Evolutionary conservation across 2,329 filamentous ascomycete species (phyloP).

Genomic region (Microthyrium microscopicum): DNA sequence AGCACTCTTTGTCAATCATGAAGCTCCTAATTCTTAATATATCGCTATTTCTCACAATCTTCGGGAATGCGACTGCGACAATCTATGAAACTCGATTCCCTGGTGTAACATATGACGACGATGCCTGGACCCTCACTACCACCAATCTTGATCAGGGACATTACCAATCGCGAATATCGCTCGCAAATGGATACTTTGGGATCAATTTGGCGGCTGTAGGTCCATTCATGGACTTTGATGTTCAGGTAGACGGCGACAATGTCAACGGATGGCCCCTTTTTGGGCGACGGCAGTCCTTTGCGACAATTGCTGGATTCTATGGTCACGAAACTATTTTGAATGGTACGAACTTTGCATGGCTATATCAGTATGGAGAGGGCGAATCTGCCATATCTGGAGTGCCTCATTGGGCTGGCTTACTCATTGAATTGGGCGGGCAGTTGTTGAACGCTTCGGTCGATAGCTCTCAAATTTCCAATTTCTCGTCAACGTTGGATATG

Average conservation of each 20-base stretch:
- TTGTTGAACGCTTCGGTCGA: conserved; percentile 45
- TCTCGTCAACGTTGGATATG: conserved; percentile 44
- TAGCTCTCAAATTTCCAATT: conserved; percentile 41
- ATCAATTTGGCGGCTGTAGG: conserved; percentile 46
- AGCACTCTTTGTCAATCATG: no score
- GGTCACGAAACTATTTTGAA: conserved; percentile 41
- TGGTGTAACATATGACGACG: conserved; percentile 41
- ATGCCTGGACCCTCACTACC: conserved; percentile 38
- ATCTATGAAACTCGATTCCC: conserved; percentile 32
- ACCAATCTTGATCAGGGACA: conserved; percentile 38
- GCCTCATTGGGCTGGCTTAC: conserved; percentile 48
- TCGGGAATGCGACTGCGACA: no score
- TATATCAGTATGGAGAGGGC: conserved; percentile 50
- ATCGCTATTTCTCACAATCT: no score
- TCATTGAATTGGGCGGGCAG: conserved; percentile 36
- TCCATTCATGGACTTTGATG: conserved; percentile 31
- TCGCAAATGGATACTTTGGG: conserved; percentile 49
- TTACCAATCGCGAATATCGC: conserved; percentile 42
- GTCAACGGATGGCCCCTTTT: conserved; percentile 54
- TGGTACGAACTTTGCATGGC: conserved; percentile 49
- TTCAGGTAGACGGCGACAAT: conserved; percentile 31
- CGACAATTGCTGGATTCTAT: conserved; percentile 52
- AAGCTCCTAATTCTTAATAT: no score
- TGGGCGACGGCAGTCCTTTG: conserved; percentile 45
- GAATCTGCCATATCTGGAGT: conserved; percentile 57